These are phyloP conservation scores for Brasenia schreberi DNA, from an alignment of 164 flowering plant genomes.

Conservation along the genomic window DNA sequence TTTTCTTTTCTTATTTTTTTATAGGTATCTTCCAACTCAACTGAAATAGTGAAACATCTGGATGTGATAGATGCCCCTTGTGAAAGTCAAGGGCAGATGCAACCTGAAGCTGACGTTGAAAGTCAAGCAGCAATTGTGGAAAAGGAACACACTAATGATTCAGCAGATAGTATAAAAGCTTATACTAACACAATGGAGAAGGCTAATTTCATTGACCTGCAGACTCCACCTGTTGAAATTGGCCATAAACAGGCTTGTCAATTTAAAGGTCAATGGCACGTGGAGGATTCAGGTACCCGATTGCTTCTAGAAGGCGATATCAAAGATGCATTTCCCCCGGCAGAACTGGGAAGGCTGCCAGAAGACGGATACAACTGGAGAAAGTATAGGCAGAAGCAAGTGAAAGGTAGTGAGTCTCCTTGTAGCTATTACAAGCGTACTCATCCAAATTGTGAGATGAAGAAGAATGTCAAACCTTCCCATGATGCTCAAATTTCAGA, in stretches of 20 bases:
- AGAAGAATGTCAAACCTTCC: constrained; percentile 70
- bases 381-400: constrained; percentile 88
- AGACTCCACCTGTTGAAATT: constrained; percentile 9
- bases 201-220: constrained; percentile 8
- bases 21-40: too few relatives aligned
- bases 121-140: constrained; percentile 16
- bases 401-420: constrained; percentile 77
- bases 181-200: constrained; percentile 11
- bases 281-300: constrained; percentile 20
- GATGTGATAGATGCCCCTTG: constrained; percentile 12
- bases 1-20: too few relatives aligned
- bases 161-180: constrained; percentile 11
- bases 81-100: constrained; percentile 12
- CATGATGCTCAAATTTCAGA: constrained; percentile 68
- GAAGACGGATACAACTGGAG: constrained; percentile 86
- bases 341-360: constrained; percentile 27
- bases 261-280: constrained; percentile 12
- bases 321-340: constrained; percentile 20
- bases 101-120: constrained; percentile 18
- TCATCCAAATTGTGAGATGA: constrained; percentile 55
- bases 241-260: constrained; percentile 14
- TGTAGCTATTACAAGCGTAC: constrained; percentile 86
- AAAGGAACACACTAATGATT: constrained; percentile 13
- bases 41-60: constrained; percentile 9
- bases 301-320: constrained; percentile 23